These are phyloP conservation scores for Monilinia fructigena DNA, from an alignment of 2,329 filamentous ascomycete genomes.

Conservation along the genomic window DNA sequence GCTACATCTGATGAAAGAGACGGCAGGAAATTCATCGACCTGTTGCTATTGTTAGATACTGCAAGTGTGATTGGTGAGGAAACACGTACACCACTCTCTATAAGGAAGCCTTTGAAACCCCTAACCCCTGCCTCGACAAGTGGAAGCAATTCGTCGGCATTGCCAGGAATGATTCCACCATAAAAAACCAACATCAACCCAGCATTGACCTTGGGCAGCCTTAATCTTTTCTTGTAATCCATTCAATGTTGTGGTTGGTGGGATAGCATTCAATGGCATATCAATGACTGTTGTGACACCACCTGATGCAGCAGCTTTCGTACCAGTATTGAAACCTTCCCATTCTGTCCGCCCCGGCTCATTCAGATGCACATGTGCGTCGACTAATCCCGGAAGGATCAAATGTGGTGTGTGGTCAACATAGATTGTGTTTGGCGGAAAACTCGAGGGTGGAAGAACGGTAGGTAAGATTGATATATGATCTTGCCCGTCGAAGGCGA, in stretches of 20 bases:
- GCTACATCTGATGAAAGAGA: conserved; percentile 76
- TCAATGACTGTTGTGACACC: conserved; percentile 96
- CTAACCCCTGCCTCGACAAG: conserved; percentile 83
- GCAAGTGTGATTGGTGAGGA: neutral
- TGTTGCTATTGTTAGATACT: conserved; percentile 41
- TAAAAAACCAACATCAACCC: conserved; percentile 99
- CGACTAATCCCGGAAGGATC: conserved; percentile 85
- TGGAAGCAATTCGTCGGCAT: conserved; percentile 72
- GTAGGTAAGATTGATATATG: conserved; percentile 67
- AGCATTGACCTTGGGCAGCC: conserved; percentile 84
- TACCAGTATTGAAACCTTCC: conserved; percentile 97
- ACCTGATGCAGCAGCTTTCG: conserved; percentile 87
- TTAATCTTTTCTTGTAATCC: conserved; percentile 82
- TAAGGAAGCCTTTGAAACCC: conserved; percentile 97
- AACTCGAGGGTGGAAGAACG: conserved; percentile 71
- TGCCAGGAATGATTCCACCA: conserved; percentile 89
- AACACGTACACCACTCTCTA: conserved; percentile 82
- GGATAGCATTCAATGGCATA: conserved; percentile 97
- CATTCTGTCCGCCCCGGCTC: conserved; percentile 96
- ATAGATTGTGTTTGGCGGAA: conserved; percentile 72
- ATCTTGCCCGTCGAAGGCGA: conserved; percentile 83
- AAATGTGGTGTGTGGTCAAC: conserved; percentile 81
- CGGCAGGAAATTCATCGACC: conserved; percentile 94
- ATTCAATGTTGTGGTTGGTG: conserved; percentile 85
- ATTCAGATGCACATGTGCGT: conserved; percentile 96